Evolutionary conservation across 352 stramenopile genomes (phyloP).

Genomic region (Pilasporangium apinafurcum): DNA sequence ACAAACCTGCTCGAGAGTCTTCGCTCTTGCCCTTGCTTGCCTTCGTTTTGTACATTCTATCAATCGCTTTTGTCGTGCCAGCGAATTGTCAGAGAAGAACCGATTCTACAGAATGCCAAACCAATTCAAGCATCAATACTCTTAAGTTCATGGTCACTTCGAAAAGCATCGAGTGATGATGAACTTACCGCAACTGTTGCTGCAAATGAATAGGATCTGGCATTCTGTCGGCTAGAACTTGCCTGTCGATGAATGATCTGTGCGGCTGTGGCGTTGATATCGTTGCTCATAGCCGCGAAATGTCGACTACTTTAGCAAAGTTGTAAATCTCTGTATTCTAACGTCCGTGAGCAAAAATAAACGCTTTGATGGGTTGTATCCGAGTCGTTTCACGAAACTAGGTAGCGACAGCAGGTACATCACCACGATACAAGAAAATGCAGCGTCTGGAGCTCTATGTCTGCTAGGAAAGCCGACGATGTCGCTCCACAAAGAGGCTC

Average conservation of each 20-base stretch:
- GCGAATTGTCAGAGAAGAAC: slow-evolving; percentile 71
- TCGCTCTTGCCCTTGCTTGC: slow-evolving; percentile 41
- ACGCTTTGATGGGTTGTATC: background rate
- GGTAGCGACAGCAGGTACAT: no score
- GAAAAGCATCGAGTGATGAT: background rate
- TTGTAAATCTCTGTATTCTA: no score
- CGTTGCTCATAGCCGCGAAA: slow-evolving; percentile 12
- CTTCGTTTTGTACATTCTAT: slow-evolving; percentile 50
- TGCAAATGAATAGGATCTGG: slow-evolving; percentile 22
- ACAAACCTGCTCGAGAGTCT: slow-evolving; percentile 43
- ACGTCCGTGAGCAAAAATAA: no score
- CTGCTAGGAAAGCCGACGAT: slow-evolving; percentile 4
- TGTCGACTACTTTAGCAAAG: background rate
- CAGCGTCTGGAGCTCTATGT: slow-evolving; percentile 1
- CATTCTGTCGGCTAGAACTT: slow-evolving; percentile 19
- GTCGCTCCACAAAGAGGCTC: background rate
- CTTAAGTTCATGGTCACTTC: background rate
- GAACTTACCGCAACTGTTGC: slow-evolving; percentile 25
- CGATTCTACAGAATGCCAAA: slow-evolving; percentile 28
- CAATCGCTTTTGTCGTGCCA: slow-evolving; percentile 41
- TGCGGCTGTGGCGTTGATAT: slow-evolving; percentile 18
- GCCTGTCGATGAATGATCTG: slow-evolving; percentile 31
- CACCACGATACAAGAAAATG: slow-evolving; percentile 3
- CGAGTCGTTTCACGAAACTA: background rate
- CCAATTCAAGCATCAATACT: no score